These are phyloP conservation scores for Claviceps humidiphila DNA, from an alignment of 2,329 filamentous ascomycete genomes.

Conservation along the genomic window DNA sequence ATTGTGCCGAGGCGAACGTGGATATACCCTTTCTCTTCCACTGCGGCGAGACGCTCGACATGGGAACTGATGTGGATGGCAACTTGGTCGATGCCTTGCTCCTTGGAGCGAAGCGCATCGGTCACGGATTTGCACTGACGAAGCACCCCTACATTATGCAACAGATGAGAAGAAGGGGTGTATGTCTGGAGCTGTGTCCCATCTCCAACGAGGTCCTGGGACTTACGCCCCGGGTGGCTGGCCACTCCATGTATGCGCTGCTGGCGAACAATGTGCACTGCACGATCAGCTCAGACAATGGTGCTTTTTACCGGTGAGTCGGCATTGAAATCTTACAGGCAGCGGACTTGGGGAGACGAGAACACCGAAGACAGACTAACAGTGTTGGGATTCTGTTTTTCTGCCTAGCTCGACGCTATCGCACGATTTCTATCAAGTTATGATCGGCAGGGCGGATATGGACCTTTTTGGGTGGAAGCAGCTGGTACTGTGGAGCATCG, in stretches of 20 bases:
- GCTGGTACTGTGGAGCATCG: slow-evolving; percentile 47
- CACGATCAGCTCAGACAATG: slow-evolving; percentile 63
- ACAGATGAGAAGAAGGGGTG: slow-evolving; percentile 45
- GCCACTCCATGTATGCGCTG: slow-evolving; percentile 54
- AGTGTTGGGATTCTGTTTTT: background rate
- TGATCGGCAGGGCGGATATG: slow-evolving; percentile 56
- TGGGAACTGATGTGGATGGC: slow-evolving; percentile 48
- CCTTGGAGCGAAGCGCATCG: slow-evolving; percentile 54
- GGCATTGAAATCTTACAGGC: no score
- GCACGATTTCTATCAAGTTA: slow-evolving; percentile 66
- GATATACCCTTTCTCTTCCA: slow-evolving; percentile 64
- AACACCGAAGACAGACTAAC: background rate
- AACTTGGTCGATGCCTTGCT: slow-evolving; percentile 58
- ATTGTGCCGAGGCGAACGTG: slow-evolving; percentile 33
- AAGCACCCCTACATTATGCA: slow-evolving; percentile 55
- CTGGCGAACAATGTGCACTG: slow-evolving; percentile 62
- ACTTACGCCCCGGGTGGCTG: slow-evolving; percentile 49
- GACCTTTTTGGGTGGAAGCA: slow-evolving; percentile 59
- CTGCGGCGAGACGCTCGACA: slow-evolving; percentile 61
- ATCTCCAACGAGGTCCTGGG: slow-evolving; percentile 68
- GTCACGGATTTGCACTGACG: slow-evolving; percentile 58
- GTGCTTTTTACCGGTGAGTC: slow-evolving; percentile 53
- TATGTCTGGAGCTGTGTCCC: slow-evolving; percentile 65
- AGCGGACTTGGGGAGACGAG: no score
- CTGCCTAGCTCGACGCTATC: slow-evolving; percentile 49